These are phyloP conservation scores for Hyaloscypha finlandica DNA, from an alignment of 495 filamentous ascomycete genomes.

Conservation along the genomic window DNA sequence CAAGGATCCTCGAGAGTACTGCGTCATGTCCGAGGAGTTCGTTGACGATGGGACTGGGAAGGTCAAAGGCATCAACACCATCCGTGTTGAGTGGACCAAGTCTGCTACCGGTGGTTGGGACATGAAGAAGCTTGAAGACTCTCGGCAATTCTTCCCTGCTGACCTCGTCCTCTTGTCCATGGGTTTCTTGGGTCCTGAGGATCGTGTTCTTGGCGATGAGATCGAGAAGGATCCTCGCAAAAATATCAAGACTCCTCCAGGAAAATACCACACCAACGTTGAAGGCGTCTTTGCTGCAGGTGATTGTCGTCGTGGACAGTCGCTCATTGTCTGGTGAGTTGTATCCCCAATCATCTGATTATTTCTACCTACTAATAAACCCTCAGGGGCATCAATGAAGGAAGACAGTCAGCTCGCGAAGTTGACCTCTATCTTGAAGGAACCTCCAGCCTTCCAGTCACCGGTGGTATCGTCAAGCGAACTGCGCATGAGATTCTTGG, in stretches of 20 bases:
- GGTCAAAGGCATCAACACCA: slow-evolving; percentile 96
- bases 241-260: slow-evolving; percentile 95
- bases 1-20: slow-evolving; percentile 96
- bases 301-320: slow-evolving; percentile 95
- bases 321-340: slow-evolving; percentile 94
- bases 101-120: slow-evolving; percentile 91
- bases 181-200: slow-evolving; percentile 98
- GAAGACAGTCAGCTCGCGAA: slow-evolving; percentile 89
- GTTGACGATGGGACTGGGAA: slow-evolving; percentile 86
- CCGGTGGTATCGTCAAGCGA: slow-evolving; percentile 90
- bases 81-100: slow-evolving; percentile 97
- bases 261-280: slow-evolving; percentile 86
- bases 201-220: slow-evolving; percentile 78
- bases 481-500: slow-evolving; percentile 67
- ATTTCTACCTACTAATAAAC: slow-evolving; percentile 6
- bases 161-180: slow-evolving; percentile 96
- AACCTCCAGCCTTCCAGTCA: slow-evolving; percentile 82
- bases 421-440: slow-evolving; percentile 88
- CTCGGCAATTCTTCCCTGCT: slow-evolving; percentile 95
- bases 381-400: slow-evolving; percentile 95
- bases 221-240: slow-evolving; percentile 93
- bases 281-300: slow-evolving; percentile 93
- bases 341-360: slow-evolving; percentile 3
- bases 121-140: slow-evolving; percentile 97
- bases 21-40: slow-evolving; percentile 98